These are phyloP conservation scores for Diaporthe amygdali DNA, from an alignment of 2,329 filamentous ascomycete species.

Conservation along the genomic window DNA sequence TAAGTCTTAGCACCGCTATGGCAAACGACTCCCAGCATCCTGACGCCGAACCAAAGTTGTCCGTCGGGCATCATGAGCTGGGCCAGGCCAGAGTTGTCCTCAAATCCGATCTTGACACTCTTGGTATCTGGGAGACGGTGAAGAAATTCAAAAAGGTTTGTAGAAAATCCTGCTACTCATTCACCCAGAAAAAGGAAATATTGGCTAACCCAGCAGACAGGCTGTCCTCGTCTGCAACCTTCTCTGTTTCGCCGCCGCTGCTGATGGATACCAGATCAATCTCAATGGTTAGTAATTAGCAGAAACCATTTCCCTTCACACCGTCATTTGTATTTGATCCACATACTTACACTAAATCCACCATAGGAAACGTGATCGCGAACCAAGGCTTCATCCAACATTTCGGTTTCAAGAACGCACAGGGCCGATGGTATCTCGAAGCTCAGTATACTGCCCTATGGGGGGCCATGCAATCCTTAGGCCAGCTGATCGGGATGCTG, in stretches of 20 bases:
- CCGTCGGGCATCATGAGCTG: not conserved
- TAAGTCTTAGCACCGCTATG: not conserved
- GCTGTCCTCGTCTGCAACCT: not conserved
- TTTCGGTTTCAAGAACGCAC: constrained; percentile 20
- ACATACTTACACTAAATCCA: not conserved
- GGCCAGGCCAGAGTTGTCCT: not conserved
- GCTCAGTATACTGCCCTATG: constrained; percentile 24
- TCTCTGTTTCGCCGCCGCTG: not conserved
- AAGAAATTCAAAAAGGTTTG: constrained; percentile 2
- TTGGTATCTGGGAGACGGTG: not conserved
- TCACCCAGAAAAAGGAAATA: accelerated
- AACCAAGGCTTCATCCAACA: constrained; percentile 27
- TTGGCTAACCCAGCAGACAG: not conserved
- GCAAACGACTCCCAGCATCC: not conserved
- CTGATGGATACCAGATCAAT: not conserved
- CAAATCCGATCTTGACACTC: not conserved
- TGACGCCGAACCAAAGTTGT: not conserved
- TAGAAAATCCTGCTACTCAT: not conserved
- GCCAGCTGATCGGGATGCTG: constrained; percentile 26
- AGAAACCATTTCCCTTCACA: not conserved
- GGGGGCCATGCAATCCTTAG: constrained; percentile 26
- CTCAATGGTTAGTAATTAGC: not conserved
- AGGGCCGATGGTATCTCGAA: constrained; percentile 19
- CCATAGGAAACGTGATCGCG: constrained; percentile 25
- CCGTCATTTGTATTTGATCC: not conserved